These are phyloP conservation scores for Entonaema liquescens DNA, from an alignment of 495 filamentous ascomycete species.

Conservation along the genomic window DNA sequence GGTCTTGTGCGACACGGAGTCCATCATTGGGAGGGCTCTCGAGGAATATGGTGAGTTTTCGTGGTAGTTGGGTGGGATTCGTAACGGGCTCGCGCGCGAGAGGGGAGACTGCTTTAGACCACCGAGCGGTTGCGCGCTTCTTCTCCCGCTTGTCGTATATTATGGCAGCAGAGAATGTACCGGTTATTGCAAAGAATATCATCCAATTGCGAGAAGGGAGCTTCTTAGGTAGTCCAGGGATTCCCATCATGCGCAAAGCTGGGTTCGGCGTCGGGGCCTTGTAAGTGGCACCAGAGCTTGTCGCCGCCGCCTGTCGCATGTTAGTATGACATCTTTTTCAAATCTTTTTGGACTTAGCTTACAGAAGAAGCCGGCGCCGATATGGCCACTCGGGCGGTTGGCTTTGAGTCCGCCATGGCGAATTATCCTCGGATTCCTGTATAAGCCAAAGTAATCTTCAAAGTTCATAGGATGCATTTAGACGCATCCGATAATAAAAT, in stretches of 20 bases:
- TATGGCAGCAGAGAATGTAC: conserved; percentile 77
- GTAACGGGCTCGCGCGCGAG: conserved; percentile 79
- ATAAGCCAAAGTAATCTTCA: not conserved
- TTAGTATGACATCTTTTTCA: conserved; percentile 8
- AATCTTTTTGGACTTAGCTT: not conserved
- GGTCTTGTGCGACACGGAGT: conserved; percentile 80
- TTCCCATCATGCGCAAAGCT: conserved; percentile 78
- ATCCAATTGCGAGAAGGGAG: conserved; percentile 97
- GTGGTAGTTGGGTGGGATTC: conserved; percentile 71
- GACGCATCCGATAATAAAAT: conserved; percentile 32
- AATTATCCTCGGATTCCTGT: conserved; percentile 2
- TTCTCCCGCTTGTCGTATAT: conserved; percentile 93
- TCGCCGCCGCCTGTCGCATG: conserved; percentile 4
- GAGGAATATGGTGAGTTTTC: conserved; percentile 87
- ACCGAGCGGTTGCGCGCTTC: conserved; percentile 81
- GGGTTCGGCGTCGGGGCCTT: conserved; percentile 68
- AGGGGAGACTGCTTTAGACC: conserved; percentile 87
- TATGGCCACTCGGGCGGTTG: conserved; percentile 23
- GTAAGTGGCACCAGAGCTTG: conserved; percentile 48
- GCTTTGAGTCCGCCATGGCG: conserved; percentile 33
- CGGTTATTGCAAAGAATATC: conserved; percentile 86
- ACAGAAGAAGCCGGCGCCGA: conserved; percentile 19
- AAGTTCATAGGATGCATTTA: conserved; percentile 1
- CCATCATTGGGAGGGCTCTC: conserved; percentile 87
- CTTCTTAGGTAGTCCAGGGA: conserved; percentile 81